These are phyloP conservation scores for Aspergillus uvarum DNA, from an alignment of 2,329 filamentous ascomycete species.

Conservation along the genomic window DNA sequence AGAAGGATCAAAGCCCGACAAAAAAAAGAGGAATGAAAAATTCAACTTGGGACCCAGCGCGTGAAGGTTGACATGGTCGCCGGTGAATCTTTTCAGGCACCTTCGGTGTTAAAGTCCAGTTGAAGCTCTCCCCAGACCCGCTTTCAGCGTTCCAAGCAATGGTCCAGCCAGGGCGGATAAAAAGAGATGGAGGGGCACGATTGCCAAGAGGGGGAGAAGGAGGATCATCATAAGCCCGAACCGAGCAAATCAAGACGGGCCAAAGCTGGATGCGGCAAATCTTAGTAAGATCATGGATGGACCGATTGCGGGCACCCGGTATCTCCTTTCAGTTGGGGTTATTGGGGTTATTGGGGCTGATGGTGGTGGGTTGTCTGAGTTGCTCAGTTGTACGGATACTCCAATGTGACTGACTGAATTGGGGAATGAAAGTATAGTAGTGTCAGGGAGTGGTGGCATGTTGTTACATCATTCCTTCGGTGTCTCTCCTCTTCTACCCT, in stretches of 20 bases:
- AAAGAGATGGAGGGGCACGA: constrained; percentile 9
- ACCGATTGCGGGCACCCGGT: too few relatives aligned
- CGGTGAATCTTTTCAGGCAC: constrained; percentile 27
- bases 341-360: too few relatives aligned
- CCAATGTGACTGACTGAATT: too few relatives aligned
- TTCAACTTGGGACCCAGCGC: constrained; percentile 17
- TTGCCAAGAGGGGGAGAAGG: neutral
- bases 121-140: neutral
- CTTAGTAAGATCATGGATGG: too few relatives aligned
- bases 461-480: neutral
- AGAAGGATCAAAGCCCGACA: neutral
- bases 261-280: neutral
- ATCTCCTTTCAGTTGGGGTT: too few relatives aligned
- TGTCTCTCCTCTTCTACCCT: neutral
- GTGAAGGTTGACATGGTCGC: constrained; percentile 17
- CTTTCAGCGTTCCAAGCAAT: neutral
- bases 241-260: constrained; percentile 1
- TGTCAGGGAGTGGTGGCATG: neutral
- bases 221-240: constrained; percentile 15
- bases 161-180: constrained; percentile 3
- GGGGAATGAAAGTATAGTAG: too few relatives aligned
- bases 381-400: too few relatives aligned
- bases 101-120: constrained; percentile 11
- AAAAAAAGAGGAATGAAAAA: neutral
- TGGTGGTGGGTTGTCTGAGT: too few relatives aligned